Base-by-base conservation (phyloP, 2,329 filamentous ascomycete genomes). In the Pezicula radicicola region DNA sequence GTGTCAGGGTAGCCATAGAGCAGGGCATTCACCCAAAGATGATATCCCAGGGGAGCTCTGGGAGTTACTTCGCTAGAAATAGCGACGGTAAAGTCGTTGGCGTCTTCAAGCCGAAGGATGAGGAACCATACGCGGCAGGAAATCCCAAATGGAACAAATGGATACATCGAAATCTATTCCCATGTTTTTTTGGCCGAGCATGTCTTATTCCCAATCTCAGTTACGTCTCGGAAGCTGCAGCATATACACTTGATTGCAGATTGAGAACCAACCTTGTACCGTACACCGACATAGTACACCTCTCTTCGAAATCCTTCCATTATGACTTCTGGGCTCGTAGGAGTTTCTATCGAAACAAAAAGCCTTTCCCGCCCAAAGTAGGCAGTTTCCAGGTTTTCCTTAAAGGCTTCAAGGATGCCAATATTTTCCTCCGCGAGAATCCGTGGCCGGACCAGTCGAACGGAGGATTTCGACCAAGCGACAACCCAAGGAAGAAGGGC, bases 71-170 rank as follows among this genome's bases (percentile, higher is more conserved):
- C 78, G 94, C 94, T 25, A 82, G 92, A 53, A 96, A 96, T 63
- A 83, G 83, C 1, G 87, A 93, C 51, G 94, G 94, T 48, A 97
- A 96, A 74, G 90, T 97, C 15, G 91, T 99, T 4, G 94, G 92
- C 35, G 94, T 99, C 4, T 99, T 99, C 75, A 99, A 99, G 70
- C 94, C 94, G 40, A 99, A 99, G 72, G 94, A 99, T 63, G 94
- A 99, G 73, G 95, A 99, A 70, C 94, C 94, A 1, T 99, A 97
- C 67, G 94, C 94, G 1, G 94, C 90, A 30, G 88, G 91, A 61
- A 99, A 99, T 67, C 94, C 94, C 6, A 99, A 99, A 70, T 97
- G 93, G 93, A 97, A 95, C 62, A 99, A 99, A 72, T 99, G 94
- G 94, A 92, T 99, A 74, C 94, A 99, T 70, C 81, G 94, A 58